Evolutionary conservation across 768 basidiomycete genomes (phyloP), one percentile per base, ranked within the genome.

Genomic region (Rhodotorula kratochvilovae): DNA sequence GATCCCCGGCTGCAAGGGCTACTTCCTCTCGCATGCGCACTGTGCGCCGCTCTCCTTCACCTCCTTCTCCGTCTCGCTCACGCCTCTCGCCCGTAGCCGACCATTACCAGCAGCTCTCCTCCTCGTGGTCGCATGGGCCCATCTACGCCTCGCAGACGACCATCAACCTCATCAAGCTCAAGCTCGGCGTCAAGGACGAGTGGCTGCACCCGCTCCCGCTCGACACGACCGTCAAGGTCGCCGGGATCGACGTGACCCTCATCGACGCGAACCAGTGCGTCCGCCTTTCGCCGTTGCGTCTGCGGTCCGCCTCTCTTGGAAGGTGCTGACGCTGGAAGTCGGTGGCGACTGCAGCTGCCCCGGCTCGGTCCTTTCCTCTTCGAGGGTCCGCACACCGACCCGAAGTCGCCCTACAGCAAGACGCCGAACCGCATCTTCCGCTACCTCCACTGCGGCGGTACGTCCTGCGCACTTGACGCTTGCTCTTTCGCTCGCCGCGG

Each of bases 241-340:
- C 90, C 74, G 93, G 93, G 4, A 91, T 97, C 46, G 83, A 82
- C 48, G 94, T 97, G 10, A 97, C 92, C 3, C 86, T 94, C 51
- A 92, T 99, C n/a, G 91, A 96, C 77, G 96, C 95, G 17, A 98
- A 99, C 79, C 96, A 98, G 95, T 85, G 66, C 53, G 83, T 76
- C 16, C 51, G 5, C 45, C 17, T 13, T 4, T 16, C 16, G 45
- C 19, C 45, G 7, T 5, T 5, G 17, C 45, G 19, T 46, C 45
- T 11, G 27, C 12, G 27, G 1, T 46, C 2, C 51, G n/a, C 12
- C 51, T 29, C 51, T 13, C 15, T 11, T 7, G 7, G 12, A 11
- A 19, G 35, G 1, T 6, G 57, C 67, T 68, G 43, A 56, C 46
- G 46, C 25, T 43, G 43, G 23, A 45, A 51, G 46, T 21, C 23